Conservation (phyloP, 805 yeast genomes). For the Ascoidea rubescens region DNA sequence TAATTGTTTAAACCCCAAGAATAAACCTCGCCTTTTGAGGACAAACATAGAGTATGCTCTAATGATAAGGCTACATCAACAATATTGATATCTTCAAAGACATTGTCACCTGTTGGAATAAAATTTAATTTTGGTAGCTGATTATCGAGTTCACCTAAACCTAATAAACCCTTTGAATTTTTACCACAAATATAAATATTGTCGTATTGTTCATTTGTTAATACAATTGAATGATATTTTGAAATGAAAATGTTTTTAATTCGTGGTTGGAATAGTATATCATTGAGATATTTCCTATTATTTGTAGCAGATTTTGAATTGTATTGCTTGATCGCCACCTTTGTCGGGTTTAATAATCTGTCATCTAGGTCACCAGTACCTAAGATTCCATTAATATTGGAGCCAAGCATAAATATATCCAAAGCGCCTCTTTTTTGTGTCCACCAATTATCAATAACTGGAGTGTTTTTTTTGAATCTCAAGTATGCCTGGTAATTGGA, state of each 20-base stretch:
- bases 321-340: constrained; percentile 21
- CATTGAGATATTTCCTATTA: constrained; percentile 11
- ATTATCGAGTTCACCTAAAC: constrained; percentile 28
- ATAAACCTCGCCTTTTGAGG: constrained; percentile 37
- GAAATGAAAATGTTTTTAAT: constrained; percentile 38
- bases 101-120: constrained; percentile 25
- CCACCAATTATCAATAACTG: constrained; percentile 24
- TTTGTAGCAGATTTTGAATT: constrained; percentile 4
- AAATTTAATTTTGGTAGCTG: constrained; percentile 27
- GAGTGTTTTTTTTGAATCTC: constrained; percentile 2
- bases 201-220: constrained; percentile 34
- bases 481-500: neutral
- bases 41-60: constrained; percentile 53
- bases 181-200: constrained; percentile 50
- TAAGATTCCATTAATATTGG: constrained; percentile 44
- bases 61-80: constrained; percentile 36
- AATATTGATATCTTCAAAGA: constrained; percentile 18
- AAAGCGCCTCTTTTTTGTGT: constrained; percentile 36
- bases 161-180: constrained; percentile 60
- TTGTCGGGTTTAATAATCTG: constrained; percentile 27
- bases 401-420: constrained; percentile 46
- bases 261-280: constrained; percentile 25
- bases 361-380: constrained; percentile 55
- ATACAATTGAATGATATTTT: constrained; percentile 48
- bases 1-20: constrained; percentile 70